phyloP scores from a whole-genome alignment of 208 protist species.

The Wallacemonas sp. region DNA sequence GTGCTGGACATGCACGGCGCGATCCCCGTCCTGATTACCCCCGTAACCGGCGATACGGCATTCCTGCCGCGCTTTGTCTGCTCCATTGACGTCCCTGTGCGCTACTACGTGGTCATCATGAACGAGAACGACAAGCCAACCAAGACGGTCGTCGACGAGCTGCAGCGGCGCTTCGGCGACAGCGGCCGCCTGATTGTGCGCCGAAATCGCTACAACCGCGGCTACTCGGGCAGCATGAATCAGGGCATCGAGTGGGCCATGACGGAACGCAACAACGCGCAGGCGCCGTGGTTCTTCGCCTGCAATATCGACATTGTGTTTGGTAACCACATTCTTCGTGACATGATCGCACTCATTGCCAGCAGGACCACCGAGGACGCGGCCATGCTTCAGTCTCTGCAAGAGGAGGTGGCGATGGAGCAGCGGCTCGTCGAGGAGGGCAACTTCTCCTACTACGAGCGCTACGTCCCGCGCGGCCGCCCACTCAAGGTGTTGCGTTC shows the following conservation, averaged over 20 bases:
- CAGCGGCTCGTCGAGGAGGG: slow-evolving; percentile 4
- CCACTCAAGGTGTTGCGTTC: slow-evolving; percentile 26
- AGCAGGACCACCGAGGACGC: slow-evolving; percentile 20
- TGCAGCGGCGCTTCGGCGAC: slow-evolving; percentile 36
- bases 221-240: slow-evolving; percentile 35
- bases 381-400: slow-evolving; percentile 19
- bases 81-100: slow-evolving; percentile 18
- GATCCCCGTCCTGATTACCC: slow-evolving; percentile 46
- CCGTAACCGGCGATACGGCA: slow-evolving; percentile 34
- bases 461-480: slow-evolving; percentile 19
- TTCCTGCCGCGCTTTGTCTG: slow-evolving; percentile 31
- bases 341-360: slow-evolving; percentile 30
- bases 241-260: slow-evolving; percentile 39
- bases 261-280: slow-evolving; percentile 21
- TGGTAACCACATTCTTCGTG: slow-evolving; percentile 25
- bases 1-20: slow-evolving; percentile 25
- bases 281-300: slow-evolving; percentile 43
- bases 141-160: slow-evolving; percentile 18
- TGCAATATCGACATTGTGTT: slow-evolving; percentile 44
- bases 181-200: slow-evolving; percentile 42
- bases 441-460: slow-evolving; percentile 14
- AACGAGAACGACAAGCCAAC: slow-evolving; percentile 1
- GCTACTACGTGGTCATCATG: slow-evolving; percentile 14
- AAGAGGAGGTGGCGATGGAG: slow-evolving; percentile 35
- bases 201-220: slow-evolving; percentile 26